Percentiles rank a stretch among this genome's conserved stretches.
phyloP scores from a whole-genome alignment of 106 monocot species.

The Alisma plantagoaquatica region DNA sequence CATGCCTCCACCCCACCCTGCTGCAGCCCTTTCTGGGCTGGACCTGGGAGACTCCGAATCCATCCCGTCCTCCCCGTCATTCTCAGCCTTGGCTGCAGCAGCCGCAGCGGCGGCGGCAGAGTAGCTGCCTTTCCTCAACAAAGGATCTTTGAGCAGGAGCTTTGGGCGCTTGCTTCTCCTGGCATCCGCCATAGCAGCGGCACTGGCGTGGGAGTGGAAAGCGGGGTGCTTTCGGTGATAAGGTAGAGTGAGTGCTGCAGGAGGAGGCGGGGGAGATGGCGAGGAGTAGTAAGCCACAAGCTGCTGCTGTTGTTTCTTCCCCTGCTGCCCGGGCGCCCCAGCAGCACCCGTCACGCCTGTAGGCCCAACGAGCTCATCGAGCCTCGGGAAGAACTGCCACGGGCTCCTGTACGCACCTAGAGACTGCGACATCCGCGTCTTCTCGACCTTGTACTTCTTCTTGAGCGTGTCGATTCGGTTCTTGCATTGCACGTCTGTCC shows the following conservation, averaged over 20 bases:
- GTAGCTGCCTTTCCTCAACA: conserved; percentile 12
- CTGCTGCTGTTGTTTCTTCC: too few relatives aligned
- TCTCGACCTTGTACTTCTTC: conserved; percentile 91
- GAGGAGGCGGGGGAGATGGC: conserved; percentile 8
- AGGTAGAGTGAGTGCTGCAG: conserved; percentile 5
- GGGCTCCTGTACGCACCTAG: background rate
- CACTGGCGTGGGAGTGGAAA: background rate
- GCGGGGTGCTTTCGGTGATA: background rate
- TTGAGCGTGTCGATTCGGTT: conserved; percentile 89
- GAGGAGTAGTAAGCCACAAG: too few relatives aligned
- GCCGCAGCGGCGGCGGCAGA: conserved; percentile 27
- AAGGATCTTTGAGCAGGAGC: conserved; percentile 9
- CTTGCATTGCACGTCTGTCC: conserved; percentile 88
- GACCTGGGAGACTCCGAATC: conserved; percentile 23
- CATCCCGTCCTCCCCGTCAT: conserved; percentile 9
- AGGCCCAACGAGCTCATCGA: conserved; percentile 48
- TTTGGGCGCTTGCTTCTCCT: too few relatives aligned
- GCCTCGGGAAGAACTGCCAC: conserved; percentile 63
- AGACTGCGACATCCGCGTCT: conserved; percentile 23
- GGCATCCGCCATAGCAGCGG: too few relatives aligned
- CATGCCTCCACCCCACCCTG: conserved; percentile 5
- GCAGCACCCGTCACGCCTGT: too few relatives aligned
- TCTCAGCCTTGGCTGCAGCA: conserved; percentile 18
- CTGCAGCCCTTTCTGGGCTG: conserved; percentile 15
- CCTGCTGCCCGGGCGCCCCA: too few relatives aligned